These are phyloP conservation scores for Fomitopsis schrenkii DNA, from an alignment of 1,284 basidiomycete species.

Conservation along the genomic window DNA sequence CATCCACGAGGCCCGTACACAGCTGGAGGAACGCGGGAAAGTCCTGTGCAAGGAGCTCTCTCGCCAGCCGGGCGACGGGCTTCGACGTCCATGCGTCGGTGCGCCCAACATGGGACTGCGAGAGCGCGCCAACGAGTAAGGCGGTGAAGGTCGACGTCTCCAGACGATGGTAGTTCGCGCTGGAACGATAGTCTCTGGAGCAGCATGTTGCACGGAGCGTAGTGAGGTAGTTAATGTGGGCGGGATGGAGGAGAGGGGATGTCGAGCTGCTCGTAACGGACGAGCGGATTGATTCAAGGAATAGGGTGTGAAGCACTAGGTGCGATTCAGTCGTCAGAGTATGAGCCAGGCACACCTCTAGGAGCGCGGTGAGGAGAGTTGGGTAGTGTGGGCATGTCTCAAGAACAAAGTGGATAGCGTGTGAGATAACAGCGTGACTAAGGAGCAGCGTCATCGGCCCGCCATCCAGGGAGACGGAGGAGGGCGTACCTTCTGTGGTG, in stretches of 20 bases:
- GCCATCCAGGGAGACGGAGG: background rate
- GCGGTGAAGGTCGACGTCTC: conserved; percentile 20
- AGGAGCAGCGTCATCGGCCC: background rate
- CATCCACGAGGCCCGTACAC: conserved; percentile 13
- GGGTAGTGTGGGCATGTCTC: conserved; percentile 39
- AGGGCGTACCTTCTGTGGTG: conserved; percentile 42
- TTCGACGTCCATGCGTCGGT: conserved; percentile 36
- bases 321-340: conserved; percentile 39
- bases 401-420: conserved; percentile 46
- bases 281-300: conserved; percentile 30
- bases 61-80: conserved; percentile 31
- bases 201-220: conserved; percentile 33
- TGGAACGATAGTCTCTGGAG: background rate
- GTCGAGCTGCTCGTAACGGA: conserved; percentile 13
- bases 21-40: conserved; percentile 22
- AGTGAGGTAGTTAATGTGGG: conserved; percentile 38
- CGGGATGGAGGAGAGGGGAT: conserved; percentile 27
- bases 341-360: conserved; percentile 42
- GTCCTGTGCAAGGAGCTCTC: conserved; percentile 23
- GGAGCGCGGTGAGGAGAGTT: conserved; percentile 41
- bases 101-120: conserved; percentile 6
- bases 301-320: conserved; percentile 33
- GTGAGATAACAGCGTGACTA: conserved; percentile 46
- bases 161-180: conserved; percentile 10
- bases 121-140: conserved; percentile 16